Percentiles rank a stretch among this genome's conserved stretches.
Evolutionary conservation across 352 stramenopile genomes (phyloP).

Genomic region (Thraustochytrium striatum): DNA sequence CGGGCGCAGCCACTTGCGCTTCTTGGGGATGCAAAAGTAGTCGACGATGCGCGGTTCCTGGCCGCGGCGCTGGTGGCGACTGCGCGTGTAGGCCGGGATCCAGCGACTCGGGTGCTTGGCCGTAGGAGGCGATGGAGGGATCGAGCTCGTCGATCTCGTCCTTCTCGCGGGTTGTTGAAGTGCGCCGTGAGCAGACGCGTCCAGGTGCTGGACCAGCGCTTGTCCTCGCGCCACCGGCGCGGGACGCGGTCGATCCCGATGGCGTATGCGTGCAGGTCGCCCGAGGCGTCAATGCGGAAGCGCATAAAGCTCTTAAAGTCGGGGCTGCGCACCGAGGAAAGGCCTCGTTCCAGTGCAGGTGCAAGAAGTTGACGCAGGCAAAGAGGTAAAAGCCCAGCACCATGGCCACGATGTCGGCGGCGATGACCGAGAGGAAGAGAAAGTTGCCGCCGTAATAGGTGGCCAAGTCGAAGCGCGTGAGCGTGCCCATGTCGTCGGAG

Average conservation of each 20-base stretch:
- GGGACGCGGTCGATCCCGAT: conserved; percentile 83
- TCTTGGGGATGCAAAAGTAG: conserved; percentile 45
- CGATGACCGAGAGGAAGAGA: conserved; percentile 78
- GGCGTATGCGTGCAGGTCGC: conserved; percentile 71
- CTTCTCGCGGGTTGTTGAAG: background rate
- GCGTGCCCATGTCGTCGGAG: conserved; percentile 57
- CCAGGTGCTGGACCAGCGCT: background rate
- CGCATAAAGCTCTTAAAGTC: conserved; percentile 83
- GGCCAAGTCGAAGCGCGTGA: conserved; percentile 69
- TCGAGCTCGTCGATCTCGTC: conserved; percentile 26
- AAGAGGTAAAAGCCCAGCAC: conserved; percentile 78
- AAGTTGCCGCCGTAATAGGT: conserved; percentile 74
- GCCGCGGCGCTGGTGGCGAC: background rate
- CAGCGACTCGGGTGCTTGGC: conserved; percentile 19
- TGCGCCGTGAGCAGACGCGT: background rate
- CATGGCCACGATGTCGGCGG: conserved; percentile 68
- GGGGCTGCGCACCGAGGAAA: conserved; percentile 76
- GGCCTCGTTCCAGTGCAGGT: conserved; percentile 79
- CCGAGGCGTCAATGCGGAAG: conserved; percentile 67
- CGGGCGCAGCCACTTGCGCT: background rate
- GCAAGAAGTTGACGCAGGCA: conserved; percentile 72
- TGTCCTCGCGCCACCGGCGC: conserved; percentile 61
- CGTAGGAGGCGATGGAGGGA: conserved; percentile 31
- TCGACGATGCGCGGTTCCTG: conserved; percentile 42
- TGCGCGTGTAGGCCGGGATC: conserved; percentile 37